phyloP scores from a whole-genome alignment of 768 basidiomycete genomes.

The Saitozyma podzolica region DNA sequence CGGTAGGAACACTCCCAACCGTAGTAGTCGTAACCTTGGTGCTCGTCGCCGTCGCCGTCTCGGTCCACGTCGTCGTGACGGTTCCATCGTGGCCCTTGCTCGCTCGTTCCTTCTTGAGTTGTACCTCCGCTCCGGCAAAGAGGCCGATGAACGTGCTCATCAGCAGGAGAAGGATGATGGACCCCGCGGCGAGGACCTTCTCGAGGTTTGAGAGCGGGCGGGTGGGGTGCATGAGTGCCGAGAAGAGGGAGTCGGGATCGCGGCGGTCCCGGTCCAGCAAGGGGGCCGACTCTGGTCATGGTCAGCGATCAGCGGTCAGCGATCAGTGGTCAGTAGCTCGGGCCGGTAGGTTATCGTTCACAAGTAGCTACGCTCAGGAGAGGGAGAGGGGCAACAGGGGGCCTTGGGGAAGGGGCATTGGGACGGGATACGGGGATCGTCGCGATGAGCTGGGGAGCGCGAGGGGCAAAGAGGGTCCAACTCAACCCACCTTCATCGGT shows the following conservation, averaged over 20 bases:
- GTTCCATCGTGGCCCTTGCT: conserved; percentile 14
- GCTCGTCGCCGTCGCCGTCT: conserved; percentile 37
- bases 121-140: conserved; percentile 84
- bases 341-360: too few relatives aligned
- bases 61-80: conserved; percentile 41
- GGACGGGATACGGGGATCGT: too few relatives aligned
- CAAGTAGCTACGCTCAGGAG: too few relatives aligned
- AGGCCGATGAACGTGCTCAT: conserved; percentile 88
- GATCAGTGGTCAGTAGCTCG: too few relatives aligned
- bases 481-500: conserved; percentile 48
- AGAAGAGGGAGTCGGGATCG: conserved; percentile 15
- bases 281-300: conserved; percentile 46
- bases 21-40: conserved; percentile 52
- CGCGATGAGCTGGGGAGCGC: neutral
- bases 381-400: too few relatives aligned
- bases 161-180: conserved; percentile 74
- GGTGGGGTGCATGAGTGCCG: conserved; percentile 32
- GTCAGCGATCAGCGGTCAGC: neutral
- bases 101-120: conserved; percentile 58
- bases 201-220: conserved; percentile 72
- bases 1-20: conserved; percentile 55
- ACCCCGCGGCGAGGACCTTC: conserved; percentile 73
- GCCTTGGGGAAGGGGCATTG: too few relatives aligned
- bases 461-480: neutral
- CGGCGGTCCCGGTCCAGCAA: conserved; percentile 36